phyloP scores from a whole-genome alignment of 1,284 basidiomycete genomes.

The Fomitopsis betulina region DNA sequence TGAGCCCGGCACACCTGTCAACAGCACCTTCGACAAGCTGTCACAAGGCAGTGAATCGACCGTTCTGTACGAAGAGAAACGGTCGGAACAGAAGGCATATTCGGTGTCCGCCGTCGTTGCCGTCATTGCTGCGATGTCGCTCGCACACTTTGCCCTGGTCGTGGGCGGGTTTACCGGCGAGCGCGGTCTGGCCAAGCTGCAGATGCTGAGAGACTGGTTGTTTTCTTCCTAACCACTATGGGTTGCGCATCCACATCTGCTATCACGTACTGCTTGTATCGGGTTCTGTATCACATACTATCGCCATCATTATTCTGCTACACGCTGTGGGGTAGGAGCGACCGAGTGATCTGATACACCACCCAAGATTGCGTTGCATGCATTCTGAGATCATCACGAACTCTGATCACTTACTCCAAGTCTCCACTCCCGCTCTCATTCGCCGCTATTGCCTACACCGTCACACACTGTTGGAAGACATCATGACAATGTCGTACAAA shows the following conservation, averaged over 20 bases:
- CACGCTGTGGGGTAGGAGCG: neutral
- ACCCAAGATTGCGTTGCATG: neutral
- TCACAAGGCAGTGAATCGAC: constrained; percentile 10
- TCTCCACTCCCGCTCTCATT: no score
- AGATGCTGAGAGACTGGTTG: constrained; percentile 39
- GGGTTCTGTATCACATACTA: no score
- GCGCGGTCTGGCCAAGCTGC: constrained; percentile 42
- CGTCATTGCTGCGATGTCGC: constrained; percentile 43
- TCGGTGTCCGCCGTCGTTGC: constrained; percentile 37
- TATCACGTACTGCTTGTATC: no score
- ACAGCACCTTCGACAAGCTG: constrained; percentile 18
- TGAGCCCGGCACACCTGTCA: constrained; percentile 22
- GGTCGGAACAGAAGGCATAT: constrained; percentile 19
- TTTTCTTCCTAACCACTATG: neutral
- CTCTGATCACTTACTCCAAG: no score
- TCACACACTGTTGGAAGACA: no score
- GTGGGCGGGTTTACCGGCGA: constrained; percentile 46
- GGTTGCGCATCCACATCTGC: neutral
- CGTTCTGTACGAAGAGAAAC: constrained; percentile 14
- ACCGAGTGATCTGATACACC: neutral
- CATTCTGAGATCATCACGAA: no score
- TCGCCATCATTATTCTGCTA: no score
- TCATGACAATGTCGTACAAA: neutral
- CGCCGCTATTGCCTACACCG: no score
- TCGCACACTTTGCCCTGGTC: constrained; percentile 48